Evolutionary conservation across 305 asterid genomes (phyloP).

Genomic region (Ruellia speciosa): DNA sequence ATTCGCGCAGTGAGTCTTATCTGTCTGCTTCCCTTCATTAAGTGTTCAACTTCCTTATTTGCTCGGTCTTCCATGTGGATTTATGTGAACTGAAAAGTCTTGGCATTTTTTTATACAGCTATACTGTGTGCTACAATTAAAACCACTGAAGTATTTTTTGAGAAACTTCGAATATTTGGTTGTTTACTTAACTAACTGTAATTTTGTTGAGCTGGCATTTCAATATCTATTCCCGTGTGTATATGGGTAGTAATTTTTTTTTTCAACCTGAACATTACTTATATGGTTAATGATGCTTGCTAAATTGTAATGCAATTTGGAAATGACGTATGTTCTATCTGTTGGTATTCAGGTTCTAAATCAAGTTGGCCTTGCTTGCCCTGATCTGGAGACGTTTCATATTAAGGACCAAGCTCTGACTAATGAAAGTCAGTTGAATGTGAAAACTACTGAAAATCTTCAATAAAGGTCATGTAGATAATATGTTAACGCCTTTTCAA

Average conservation of each 20-base stretch:
- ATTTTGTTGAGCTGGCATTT: too few relatives aligned
- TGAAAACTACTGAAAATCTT: constrained; percentile 15
- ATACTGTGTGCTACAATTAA: too few relatives aligned
- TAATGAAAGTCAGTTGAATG: constrained; percentile 52
- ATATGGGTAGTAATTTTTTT: too few relatives aligned
- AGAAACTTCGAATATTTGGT: too few relatives aligned
- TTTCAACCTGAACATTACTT: too few relatives aligned
- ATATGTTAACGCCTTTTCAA: constrained; percentile 25
- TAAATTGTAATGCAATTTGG: too few relatives aligned
- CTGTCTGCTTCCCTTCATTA: constrained; percentile 12
- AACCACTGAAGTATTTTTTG: too few relatives aligned
- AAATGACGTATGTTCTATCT: too few relatives aligned
- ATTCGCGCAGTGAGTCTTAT: constrained; percentile 55
- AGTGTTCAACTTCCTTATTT: background rate
- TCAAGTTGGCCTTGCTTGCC: constrained; percentile 53
- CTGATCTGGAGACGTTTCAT: constrained; percentile 56
- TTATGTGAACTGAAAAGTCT: background rate
- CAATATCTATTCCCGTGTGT: too few relatives aligned
- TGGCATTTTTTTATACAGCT: too few relatives aligned
- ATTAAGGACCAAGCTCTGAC: constrained; percentile 73
- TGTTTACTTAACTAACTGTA: too few relatives aligned
- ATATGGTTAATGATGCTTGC: too few relatives aligned
- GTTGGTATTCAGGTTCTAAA: constrained; percentile 46
- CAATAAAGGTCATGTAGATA: constrained; percentile 13
- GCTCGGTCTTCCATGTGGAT: constrained; percentile 2